These are phyloP conservation scores for Scheffersomyces ergatensis DNA, from an alignment of 805 yeast species.

Conservation along the genomic window DNA sequence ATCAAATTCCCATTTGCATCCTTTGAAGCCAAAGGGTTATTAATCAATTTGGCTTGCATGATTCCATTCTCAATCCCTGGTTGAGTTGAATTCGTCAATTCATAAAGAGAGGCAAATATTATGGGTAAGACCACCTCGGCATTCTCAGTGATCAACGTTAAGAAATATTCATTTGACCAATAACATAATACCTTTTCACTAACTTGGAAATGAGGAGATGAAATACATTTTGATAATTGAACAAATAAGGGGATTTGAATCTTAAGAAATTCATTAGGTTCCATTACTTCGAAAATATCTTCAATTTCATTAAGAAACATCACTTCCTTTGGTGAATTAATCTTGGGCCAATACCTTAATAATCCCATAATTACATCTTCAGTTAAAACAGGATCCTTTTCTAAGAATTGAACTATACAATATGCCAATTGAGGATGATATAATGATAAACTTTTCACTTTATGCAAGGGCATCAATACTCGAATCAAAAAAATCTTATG, in stretches of 20 bases:
- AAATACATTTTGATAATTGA: constrained; percentile 89
- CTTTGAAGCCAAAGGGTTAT: constrained; percentile 34
- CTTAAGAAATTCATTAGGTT: constrained; percentile 86
- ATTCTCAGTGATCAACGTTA: constrained; percentile 85
- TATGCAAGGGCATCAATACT: constrained; percentile 88
- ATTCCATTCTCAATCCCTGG: constrained; percentile 41
- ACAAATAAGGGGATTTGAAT: constrained; percentile 92
- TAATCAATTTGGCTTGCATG: constrained; percentile 35
- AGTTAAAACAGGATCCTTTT: constrained; percentile 87
- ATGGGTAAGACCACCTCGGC: constrained; percentile 92
- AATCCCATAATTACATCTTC: constrained; percentile 97
- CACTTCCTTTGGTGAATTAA: constrained; percentile 90
- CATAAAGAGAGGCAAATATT: constrained; percentile 85
- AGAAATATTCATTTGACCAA: constrained; percentile 94
- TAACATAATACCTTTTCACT: constrained; percentile 91
- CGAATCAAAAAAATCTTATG: constrained; percentile 87
- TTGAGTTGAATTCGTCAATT: constrained; percentile 59
- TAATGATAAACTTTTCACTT: constrained; percentile 80
- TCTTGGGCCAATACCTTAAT: constrained; percentile 94
- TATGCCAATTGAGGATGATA: constrained; percentile 97
- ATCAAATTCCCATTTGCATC: constrained; percentile 45
- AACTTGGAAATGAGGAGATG: constrained; percentile 96
- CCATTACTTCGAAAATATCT: constrained; percentile 94
- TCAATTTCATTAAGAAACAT: constrained; percentile 95
- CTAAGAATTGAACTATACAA: constrained; percentile 94